Base-by-base conservation (phyloP, 768 basidiomycete species). In the Neoboletus magnificus region DNA sequence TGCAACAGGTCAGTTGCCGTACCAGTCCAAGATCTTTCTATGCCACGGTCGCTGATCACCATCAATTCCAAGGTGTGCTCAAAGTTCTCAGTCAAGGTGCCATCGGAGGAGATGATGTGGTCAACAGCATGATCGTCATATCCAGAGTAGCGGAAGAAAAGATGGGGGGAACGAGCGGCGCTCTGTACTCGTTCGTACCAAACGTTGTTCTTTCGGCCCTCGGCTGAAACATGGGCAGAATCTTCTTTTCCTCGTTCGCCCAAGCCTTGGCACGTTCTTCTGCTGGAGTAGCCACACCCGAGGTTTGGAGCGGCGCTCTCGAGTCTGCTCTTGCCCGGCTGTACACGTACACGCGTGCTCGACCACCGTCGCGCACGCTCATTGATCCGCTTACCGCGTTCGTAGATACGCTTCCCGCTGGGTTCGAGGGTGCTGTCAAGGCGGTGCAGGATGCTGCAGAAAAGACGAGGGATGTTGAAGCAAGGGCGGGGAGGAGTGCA, bases 101-200 rank as follows among this genome's bases (percentile, higher is more conserved):
- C 30, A 79, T 95, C 47, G 74, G 73, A 11, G 89, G 89, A 7
- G 67, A 75, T 12, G 82, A 93, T 61, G 77, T 92, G 46, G 76
- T 89, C 36, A 77, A 75, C 25, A 81, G 85, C 50, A 75, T 91
- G 56, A 80, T 89, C 42, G 75, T 77, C 3, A 82, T 95, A 55
- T 82, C 93, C 3, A 79, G 83, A 59, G 82, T 87, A 10, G 86
- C 87, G 3, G 91, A 93, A 69, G 86, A 90, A 61, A 76, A 78
- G 18, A 96, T 96, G 93, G 93, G 90, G 13, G 93, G 93, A 33
- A 95, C 93, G 7, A 90, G 87, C 60, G 93, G 93, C 4, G 92
- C 93, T 0, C 70, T 96, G 27, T 96, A 94, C 70, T 93, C 93
- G 91, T 92, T 61, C 55, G 89, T 82, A 25, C 33, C 35, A 2